Evolutionary conservation across 169 alveolate species (phyloP), one percentile per base, ranked within the genome.

Genomic region (Besnoitia besnoiti): DNA sequence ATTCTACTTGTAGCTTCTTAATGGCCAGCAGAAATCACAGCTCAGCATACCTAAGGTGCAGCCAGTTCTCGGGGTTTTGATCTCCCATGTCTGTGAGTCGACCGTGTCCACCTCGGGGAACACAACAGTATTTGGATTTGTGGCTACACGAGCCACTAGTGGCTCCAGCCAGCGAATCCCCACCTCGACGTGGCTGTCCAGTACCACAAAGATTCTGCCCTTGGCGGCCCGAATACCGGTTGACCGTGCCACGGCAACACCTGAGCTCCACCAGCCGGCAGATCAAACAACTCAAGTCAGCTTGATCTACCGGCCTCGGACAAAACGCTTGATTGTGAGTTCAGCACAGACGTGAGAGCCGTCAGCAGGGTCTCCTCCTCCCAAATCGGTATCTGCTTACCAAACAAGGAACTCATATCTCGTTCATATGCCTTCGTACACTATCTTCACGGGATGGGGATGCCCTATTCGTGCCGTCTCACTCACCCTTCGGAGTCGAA

Each of bases 131-230:
- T 93, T 90, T 14, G 94, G 93, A 16, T 92, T 46, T n/a, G 91
- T 95, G 30, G 77, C 55, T 8, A 95, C 59, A 35, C 96, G 88
- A 5, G 82, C 46, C 35, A 95, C 77, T 73, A 85, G 94, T 1
- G 96, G 96, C 88, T 95, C 96, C 33, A 95, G 90, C 96, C 96
- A 95, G 27, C 91, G 90, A n/a, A 75, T 46, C 7, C 46, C 42
- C 35, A 94, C 93, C 46, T 95, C 96, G 37, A 95, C 91, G 40
- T 95, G 96, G 49, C 95, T 90, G 87, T 95, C 96, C 33, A 95
- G 80, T 14, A 95, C 42, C 19, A 95, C 95, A 80, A 95, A n/a
- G 10, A 95, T 92, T 16, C 91, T 94, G 61, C 93, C 94, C 62
- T 79, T 51, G 7, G 95, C 94, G 16, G 84, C 51, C 75, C 93